Percentiles rank a stretch among this genome's conserved stretches.
Evolutionary conservation across 192 early-diverging fungal species (phyloP).

Genomic region (Phlyctochytrium bullatum): DNA sequence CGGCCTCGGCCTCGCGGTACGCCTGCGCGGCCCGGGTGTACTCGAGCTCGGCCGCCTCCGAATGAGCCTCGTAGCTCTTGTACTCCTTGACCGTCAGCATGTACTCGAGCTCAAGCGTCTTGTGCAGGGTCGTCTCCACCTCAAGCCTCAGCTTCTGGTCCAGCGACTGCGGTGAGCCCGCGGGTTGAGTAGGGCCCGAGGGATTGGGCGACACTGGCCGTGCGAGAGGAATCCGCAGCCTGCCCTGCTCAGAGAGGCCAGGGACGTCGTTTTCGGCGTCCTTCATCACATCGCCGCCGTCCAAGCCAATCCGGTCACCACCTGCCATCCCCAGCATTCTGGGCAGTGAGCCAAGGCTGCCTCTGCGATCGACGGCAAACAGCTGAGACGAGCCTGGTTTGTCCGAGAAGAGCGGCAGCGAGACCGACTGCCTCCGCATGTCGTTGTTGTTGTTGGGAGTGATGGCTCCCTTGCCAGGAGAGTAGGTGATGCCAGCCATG

Average conservation of each 20-base stretch:
- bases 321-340: neutral
- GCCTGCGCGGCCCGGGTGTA: conserved; percentile 8
- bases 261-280: conserved; percentile 2
- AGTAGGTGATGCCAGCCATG: no score
- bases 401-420: neutral
- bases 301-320: neutral
- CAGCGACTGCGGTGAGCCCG: neutral
- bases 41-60: conserved; percentile 12
- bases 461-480: no score
- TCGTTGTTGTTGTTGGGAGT: no score
- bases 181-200: neutral
- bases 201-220: neutral
- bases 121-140: conserved; percentile 28
- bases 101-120: conserved; percentile 29
- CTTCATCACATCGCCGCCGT: neutral
- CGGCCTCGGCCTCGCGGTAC: conserved; percentile 15
- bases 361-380: neutral
- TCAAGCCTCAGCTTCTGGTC: conserved; percentile 8
- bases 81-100: conserved; percentile 19
- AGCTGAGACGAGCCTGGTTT: neutral
- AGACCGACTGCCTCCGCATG: neutral
- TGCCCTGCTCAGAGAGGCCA: neutral
- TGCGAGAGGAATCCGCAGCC: neutral
- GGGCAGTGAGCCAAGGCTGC: conserved; percentile 3
- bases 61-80: conserved; percentile 21